Conservation (phyloP, 176 grass and related monocot species). For the Urochloa ruziziensis region DNA sequence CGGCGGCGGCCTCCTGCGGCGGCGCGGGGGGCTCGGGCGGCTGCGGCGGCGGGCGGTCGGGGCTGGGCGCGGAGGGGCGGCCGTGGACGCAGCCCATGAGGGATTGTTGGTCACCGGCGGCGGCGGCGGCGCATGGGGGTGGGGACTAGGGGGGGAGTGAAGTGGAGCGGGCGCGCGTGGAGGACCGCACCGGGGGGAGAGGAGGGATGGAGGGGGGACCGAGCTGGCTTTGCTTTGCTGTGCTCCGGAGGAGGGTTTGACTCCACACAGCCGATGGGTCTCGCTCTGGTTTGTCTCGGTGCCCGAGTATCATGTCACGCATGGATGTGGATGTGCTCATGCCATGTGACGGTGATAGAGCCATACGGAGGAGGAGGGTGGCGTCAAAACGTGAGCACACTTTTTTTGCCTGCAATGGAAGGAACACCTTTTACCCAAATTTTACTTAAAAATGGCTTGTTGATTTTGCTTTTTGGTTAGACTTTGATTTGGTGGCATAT, state of each 20-base stretch:
- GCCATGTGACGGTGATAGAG: neutral
- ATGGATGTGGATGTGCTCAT: slow-evolving; percentile 17
- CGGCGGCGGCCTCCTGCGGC: slow-evolving; percentile 7
- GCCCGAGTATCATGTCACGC: neutral
- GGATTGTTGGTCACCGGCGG: slow-evolving; percentile 40
- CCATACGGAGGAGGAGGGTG: neutral
- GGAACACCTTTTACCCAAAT: neutral
- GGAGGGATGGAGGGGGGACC: slow-evolving; percentile 18
- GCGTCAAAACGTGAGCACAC: neutral
- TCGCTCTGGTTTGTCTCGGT: slow-evolving; percentile 7
- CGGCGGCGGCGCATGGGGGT: slow-evolving; percentile 16
- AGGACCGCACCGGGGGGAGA: neutral
- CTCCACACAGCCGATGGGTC: slow-evolving; percentile 30
- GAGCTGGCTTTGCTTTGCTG: slow-evolving; percentile 7
- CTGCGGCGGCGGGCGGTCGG: slow-evolving; percentile 34
- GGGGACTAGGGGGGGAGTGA: neutral
- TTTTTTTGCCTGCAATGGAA: slow-evolving; percentile 2
- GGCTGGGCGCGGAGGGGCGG: slow-evolving; percentile 39
- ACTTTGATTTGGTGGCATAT: neutral
- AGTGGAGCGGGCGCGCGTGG: neutral
- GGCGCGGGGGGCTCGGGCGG: slow-evolving; percentile 25
- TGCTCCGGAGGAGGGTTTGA: slow-evolving; percentile 35
- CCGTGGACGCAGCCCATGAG: slow-evolving; percentile 82
- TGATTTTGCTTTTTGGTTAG: neutral
- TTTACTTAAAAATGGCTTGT: neutral